Conservation (phyloP, 495 filamentous ascomycete genomes). For the Penicillium riverlandense region DNA sequence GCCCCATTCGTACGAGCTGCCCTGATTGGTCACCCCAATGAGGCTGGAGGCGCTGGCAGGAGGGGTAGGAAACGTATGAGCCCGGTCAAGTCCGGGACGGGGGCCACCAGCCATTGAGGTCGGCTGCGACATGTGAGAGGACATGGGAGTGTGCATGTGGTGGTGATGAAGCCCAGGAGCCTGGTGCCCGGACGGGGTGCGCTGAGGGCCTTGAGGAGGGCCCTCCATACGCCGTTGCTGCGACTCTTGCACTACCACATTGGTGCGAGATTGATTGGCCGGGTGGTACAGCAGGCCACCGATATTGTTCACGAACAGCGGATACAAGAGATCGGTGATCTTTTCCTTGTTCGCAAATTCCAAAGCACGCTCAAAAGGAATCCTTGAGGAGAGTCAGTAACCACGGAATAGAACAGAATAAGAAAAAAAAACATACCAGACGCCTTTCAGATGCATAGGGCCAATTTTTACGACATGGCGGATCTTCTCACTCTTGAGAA, state of each 20-base stretch:
- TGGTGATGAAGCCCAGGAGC: constrained; percentile 73
- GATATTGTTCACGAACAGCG: constrained; percentile 96
- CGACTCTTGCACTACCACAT: constrained; percentile 80
- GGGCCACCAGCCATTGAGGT: constrained; percentile 65
- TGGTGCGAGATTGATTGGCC: constrained; percentile 74
- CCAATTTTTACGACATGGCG: constrained; percentile 98
- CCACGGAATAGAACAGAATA: neutral
- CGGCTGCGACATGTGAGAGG: constrained; percentile 58
- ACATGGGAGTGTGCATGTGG: constrained; percentile 65
- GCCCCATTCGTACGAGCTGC: constrained; percentile 69
- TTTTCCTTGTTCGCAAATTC: constrained; percentile 99
- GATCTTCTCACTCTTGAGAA: constrained; percentile 95
- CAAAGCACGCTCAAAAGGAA: constrained; percentile 90
- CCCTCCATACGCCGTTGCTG: constrained; percentile 61
- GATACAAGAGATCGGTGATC: constrained; percentile 92
- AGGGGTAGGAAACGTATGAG: constrained; percentile 89
- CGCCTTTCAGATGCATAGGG: constrained; percentile 97
- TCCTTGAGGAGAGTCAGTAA: constrained; percentile 49
- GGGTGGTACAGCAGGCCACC: constrained; percentile 91
- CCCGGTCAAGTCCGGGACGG: constrained; percentile 69
- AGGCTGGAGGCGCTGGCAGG: constrained; percentile 88
- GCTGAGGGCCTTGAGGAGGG: constrained; percentile 17
- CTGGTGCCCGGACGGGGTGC: constrained; percentile 49
- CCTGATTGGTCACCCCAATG: constrained; percentile 71
- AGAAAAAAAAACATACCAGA: constrained; percentile 62